Evolutionary conservation across 2,329 filamentous ascomycete genomes (phyloP), one percentile per base, ranked within the genome.

Genomic region (Blastomyces parvus): DNA sequence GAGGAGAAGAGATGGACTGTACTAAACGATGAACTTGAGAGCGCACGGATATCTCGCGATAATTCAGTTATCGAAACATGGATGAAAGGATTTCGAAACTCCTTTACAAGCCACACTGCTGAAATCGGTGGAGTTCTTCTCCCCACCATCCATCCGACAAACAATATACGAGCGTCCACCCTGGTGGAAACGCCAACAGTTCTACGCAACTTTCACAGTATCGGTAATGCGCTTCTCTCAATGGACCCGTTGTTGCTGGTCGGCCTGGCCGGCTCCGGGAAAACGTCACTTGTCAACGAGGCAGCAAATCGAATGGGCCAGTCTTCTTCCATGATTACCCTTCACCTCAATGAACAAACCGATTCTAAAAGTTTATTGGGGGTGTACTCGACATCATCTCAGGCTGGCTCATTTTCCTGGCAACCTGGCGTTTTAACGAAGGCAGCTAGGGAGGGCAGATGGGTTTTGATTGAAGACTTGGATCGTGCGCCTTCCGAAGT

Each of bases 291-390:
- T 25, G 85, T 95, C 17, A 88, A 90, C 67, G 88, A 97, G 73
- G 83, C 93, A 65, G 92, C 93, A 30, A 85, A 84, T 69, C 84
- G 88, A 68, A 84, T 97, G 62, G 89, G 89, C 65, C 90, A 90
- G 76, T 84, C 89, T 27, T 84, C 87, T 6, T 85, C 84, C 64
- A 91, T 99, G 86, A 88, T 99, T 61, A 97, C 93, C 3, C 81
- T 99, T 38, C 93, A 99, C 75, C 81, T 99, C 42, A 99, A 99
- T 73, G 94, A 97, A 76, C 95, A 99, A 75, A 97, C 92, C 2
- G 94, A 99, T 76, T 92, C 93, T 0, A 99, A 99, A 76, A 89
- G 96, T 79, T 84, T 99, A 50, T 86, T 99, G 66, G 94, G 94
- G 3, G 86, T 97, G 73, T 97, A 99, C 76, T 90, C 93, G 0